phyloP scores from a whole-genome alignment of 2,329 filamentous ascomycete species.

The Cladosporium sp. region DNA sequence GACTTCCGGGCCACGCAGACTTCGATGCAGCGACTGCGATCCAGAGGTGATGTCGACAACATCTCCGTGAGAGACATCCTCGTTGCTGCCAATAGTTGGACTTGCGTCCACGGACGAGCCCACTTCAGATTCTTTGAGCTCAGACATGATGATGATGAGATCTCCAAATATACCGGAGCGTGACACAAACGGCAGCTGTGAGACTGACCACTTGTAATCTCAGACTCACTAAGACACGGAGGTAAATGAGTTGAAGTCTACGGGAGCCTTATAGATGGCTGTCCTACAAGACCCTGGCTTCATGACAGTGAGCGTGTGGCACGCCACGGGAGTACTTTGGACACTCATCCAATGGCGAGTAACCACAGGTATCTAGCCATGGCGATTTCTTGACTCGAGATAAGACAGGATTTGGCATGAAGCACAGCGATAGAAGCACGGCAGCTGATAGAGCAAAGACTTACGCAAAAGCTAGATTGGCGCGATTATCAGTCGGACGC shows the following conservation, averaged over 20 bases:
- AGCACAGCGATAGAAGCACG: neutral
- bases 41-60: neutral
- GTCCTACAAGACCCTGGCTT: neutral
- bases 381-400: neutral
- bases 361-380: neutral
- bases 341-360: neutral
- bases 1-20: conserved; percentile 14
- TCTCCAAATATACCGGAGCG: neutral
- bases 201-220: neutral
- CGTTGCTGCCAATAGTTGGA: neutral
- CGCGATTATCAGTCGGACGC: conserved; percentile 4
- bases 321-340: neutral
- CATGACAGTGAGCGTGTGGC: neutral
- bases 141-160: neutral
- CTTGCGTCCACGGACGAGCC: neutral
- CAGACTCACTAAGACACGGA: too few relatives aligned
- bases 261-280: neutral
- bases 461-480: neutral
- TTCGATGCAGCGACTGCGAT: conserved; percentile 13
- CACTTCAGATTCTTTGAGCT: neutral
- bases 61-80: neutral
- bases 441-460: neutral
- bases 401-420: neutral
- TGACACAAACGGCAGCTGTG: neutral
- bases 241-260: too few relatives aligned